Base-by-base conservation (phyloP, 805 yeast genomes). In the Myxozyma monticola region DNA sequence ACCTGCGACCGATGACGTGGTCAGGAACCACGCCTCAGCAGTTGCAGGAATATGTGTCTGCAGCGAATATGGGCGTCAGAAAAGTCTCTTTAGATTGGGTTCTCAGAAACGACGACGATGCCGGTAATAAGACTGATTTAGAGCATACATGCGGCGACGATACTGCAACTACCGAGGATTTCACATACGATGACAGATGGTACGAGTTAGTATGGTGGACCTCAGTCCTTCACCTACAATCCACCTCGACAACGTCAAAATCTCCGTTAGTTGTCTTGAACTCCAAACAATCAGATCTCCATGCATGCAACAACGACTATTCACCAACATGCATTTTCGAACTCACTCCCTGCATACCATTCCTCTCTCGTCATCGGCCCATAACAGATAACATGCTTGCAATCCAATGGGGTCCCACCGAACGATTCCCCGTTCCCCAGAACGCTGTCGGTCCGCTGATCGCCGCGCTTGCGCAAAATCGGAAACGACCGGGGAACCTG, bases 111-210 rank as follows among this genome's bases (percentile, higher is more conserved):
- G 39, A 30, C 20, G 2, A 20, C 20, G 38, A 37, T 4, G 18
- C 14, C 12, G 45, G 15, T 12, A 33, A 42, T 5, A 31, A 36
- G 6, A 31, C 22, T 30, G 28, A 18, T 10, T 15, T 37, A 8
- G 34, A 22, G 22, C 24, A 22, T 9, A n/a, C 15, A 15, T 9
- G 15, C 12, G 37, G 10, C 10, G 24, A 12, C 2, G 12, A 9
- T 4, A 4, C 22, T 6, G 42, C 7, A 4, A 7, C 7, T 25
- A 40, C 28, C 28, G 30, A 39, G 12, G 21, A 20, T 10, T n/a
- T n/a, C n/a, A n/a, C n/a, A n/a, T 48, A 37, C 37, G 51, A 48
- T 24, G 51, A 48, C 26, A 29, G 42, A 12, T 48, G 52, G 52
- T 42, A 48, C 34, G 48, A 48, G 34, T 18, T 37, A 15, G 45